Evolutionary conservation across 331 rosid genomes (phyloP).

Genomic region (Quercus lobata): DNA sequence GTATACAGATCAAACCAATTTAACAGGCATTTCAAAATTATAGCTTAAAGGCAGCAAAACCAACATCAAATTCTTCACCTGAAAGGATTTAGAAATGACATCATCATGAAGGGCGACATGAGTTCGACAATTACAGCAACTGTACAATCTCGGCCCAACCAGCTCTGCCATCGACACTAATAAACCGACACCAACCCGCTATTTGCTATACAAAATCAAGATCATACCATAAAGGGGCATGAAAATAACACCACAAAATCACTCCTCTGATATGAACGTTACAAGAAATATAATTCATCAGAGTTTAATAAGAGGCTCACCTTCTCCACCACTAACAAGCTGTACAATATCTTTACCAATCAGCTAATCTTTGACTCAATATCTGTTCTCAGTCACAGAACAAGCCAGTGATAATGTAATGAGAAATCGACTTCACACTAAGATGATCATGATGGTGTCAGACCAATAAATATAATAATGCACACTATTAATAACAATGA

Average conservation of each 20-base stretch:
- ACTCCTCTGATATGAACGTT: neutral
- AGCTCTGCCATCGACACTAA: constrained; percentile 29
- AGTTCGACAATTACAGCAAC: constrained; percentile 37
- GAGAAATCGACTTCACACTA: neutral
- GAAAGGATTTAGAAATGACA: constrained; percentile 38
- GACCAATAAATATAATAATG: neutral
- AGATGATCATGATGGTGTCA: neutral
- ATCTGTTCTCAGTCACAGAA: constrained; percentile 6
- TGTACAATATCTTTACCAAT: constrained; percentile 4
- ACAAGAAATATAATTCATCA: neutral
- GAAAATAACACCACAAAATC: neutral
- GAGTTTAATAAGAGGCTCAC: neutral
- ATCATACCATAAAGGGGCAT: neutral
- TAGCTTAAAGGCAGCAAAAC: neutral
- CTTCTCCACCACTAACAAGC: constrained; percentile 3
- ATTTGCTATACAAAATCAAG: neutral
- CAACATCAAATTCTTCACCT: constrained; percentile 19
- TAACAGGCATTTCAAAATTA: neutral
- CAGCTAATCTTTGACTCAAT: constrained; percentile 6
- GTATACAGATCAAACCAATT: neutral
- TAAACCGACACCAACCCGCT: constrained; percentile 10
- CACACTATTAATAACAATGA: neutral
- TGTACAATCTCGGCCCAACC: constrained; percentile 37
- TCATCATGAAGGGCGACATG: constrained; percentile 41
- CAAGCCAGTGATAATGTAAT: neutral